These are phyloP conservation scores for Dothidotthia symphoricarpi DNA, from an alignment of 2,329 filamentous ascomycete species.

Conservation along the genomic window DNA sequence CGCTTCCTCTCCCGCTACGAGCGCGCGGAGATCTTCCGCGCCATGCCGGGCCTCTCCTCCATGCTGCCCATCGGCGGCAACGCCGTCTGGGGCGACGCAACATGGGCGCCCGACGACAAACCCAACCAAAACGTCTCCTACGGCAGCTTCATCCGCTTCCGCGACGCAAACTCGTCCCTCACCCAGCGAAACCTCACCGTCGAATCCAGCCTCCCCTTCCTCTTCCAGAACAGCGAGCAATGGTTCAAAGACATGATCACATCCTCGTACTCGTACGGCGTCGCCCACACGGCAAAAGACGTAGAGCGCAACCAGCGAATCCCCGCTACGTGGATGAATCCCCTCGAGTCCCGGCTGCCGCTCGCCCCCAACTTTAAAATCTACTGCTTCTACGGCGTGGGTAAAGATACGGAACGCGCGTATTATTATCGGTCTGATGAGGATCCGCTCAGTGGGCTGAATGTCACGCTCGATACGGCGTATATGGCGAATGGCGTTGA, in stretches of 20 bases:
- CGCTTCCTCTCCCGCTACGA: conserved; percentile 91
- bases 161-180: conserved; percentile 54
- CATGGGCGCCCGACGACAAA: conserved; percentile 83
- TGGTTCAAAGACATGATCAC: conserved; percentile 80
- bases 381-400: conserved; percentile 95
- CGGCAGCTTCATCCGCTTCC: conserved; percentile 84
- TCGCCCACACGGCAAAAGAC: conserved; percentile 75
- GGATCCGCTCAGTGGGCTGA: conserved; percentile 64
- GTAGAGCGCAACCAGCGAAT: conserved; percentile 64
- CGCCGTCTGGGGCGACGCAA: conserved; percentile 87
- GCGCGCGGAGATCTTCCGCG: conserved; percentile 87
- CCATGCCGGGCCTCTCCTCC: conserved; percentile 93
- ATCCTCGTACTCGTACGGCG: conserved; percentile 79
- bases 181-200: conserved; percentile 72
- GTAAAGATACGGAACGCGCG: conserved; percentile 86
- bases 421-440: conserved; percentile 84
- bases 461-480: conserved; percentile 57
- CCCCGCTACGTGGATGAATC: conserved; percentile 86
- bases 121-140: conserved; percentile 71
- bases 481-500: conserved; percentile 57
- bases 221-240: conserved; percentile 73
- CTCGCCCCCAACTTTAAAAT: conserved; percentile 87
- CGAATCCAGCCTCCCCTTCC: conserved; percentile 70
- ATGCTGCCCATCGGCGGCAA: conserved; percentile 96
- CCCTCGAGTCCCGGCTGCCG: conserved; percentile 82